Evolutionary conservation across 495 filamentous ascomycete species (phyloP), one percentile per base, ranked within the genome.

Genomic region (Hypoxylon rickii): DNA sequence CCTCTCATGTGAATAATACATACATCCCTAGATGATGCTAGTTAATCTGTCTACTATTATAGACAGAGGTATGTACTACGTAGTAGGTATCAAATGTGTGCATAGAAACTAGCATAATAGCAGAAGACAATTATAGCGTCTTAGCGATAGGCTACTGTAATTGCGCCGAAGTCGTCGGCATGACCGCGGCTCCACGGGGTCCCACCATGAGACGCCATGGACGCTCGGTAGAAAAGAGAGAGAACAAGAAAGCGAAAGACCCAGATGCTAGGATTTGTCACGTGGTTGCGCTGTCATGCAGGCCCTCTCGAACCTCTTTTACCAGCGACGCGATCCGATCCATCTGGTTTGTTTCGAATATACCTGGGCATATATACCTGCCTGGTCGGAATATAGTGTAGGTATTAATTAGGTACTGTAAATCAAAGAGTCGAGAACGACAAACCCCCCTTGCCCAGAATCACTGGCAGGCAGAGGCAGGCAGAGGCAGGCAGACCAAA

Each of bases 161-260:
- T 62, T 49, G 12, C 47, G 42, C 51, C 58, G 58, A 57, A 52
- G 19, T 22, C 10, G 31, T 55, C 51, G 51, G 53, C 58, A 53
- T 57, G 53, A 62, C 58, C 48, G 43, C 48, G 52, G 58, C 4
- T 51, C 42, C 48, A 47, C 34, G 20, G 42, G 37, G n/a, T n/a
- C 38, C 45, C 45, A 29, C 58, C n/a, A 33, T 37, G 31, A 24
- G n/a, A n/a, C n/a, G n/a, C n/a, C 10, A 29, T 29, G 24, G 24
- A 37, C 32, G 16, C 33, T 40, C 53, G 38, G 37, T 49, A 44
- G 20, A 36, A 24, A 2, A 37, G 24, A 42, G 13, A 46, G 20
- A 1, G 39, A 38, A 43, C 4, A 29, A 34, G 32, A 12, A 34
- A 13, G 32, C 3, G 3, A 26, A 26, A n/a, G 38, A 41, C 41